Evolutionary conservation across 1,284 basidiomycete species (phyloP).

Genomic region (Exsudoporus floridanus): DNA sequence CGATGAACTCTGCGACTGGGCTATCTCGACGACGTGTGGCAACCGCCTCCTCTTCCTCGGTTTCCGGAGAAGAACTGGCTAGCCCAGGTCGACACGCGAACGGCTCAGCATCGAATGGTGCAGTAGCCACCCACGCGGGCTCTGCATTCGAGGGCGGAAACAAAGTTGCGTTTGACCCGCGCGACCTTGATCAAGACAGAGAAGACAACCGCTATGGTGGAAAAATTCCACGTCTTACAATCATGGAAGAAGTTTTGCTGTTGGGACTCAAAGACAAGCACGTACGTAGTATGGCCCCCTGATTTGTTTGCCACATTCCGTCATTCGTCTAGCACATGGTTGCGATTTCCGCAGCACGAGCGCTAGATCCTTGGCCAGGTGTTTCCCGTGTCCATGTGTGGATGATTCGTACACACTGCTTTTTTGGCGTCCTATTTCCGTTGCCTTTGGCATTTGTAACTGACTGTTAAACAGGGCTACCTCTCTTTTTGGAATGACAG

Average conservation of each 20-base stretch:
- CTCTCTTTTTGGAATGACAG: conserved; percentile 98
- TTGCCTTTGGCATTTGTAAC: conserved; percentile 28
- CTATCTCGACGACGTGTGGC: conserved; percentile 55
- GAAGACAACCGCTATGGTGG: conserved; percentile 70
- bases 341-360: conserved; percentile 23
- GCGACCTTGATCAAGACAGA: conserved; percentile 79
- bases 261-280: conserved; percentile 91
- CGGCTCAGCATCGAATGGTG: conserved; percentile 37
- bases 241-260: conserved; percentile 96
- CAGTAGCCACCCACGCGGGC: conserved; percentile 51
- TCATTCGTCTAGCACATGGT: conserved; percentile 1
- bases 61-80: conserved; percentile 35
- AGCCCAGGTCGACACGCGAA: conserved; percentile 32
- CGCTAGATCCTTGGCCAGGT: conserved; percentile 4
- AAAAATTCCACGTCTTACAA: conserved; percentile 82
- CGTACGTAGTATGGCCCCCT: conserved; percentile 43
- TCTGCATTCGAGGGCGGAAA: conserved; percentile 80
- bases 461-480: conserved; percentile 65
- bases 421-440: not conserved
- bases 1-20: conserved; percentile 45
- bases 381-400: not conserved
- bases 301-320: not conserved
- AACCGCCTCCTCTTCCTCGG: conserved; percentile 40
- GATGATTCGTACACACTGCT: conserved; percentile 4
- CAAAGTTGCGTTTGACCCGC: conserved; percentile 91